These are phyloP conservation scores for Trichaptum fuscoviolaceum DNA, from an alignment of 768 basidiomycete species.

Conservation along the genomic window DNA sequence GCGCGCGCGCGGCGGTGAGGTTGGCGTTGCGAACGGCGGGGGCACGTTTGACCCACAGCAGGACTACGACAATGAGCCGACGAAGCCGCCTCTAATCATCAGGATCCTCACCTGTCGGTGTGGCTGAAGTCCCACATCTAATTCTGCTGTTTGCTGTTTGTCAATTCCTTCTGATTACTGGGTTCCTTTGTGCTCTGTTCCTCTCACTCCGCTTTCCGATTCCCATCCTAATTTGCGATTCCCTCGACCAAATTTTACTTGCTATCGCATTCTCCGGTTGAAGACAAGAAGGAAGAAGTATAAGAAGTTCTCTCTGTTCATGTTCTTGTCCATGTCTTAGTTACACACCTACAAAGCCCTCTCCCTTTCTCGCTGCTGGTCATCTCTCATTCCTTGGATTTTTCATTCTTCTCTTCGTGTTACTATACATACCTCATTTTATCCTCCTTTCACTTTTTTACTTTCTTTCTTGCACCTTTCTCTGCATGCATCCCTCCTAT, in stretches of 20 bases:
- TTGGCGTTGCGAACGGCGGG: slow-evolving; percentile 57
- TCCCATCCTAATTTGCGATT: not conserved
- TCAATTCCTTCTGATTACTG: not conserved
- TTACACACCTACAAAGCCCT: not conserved
- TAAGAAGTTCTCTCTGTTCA: not conserved
- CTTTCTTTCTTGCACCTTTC: too few relatives aligned
- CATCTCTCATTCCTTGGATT: slow-evolving; percentile 4
- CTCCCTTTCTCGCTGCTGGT: not conserved
- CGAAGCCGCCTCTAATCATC: slow-evolving; percentile 45
- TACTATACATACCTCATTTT: slow-evolving; percentile 4
- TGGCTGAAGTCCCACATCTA: slow-evolving; percentile 33
- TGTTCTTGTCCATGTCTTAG: not conserved
- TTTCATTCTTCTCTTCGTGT: slow-evolving; percentile 6
- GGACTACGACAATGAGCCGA: slow-evolving; percentile 46
- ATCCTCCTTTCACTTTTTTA: slow-evolving; percentile 15
- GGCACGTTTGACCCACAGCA: slow-evolving; percentile 50
- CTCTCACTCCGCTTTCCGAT: not conserved
- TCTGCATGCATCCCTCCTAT: slow-evolving; percentile 8
- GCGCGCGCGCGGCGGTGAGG: slow-evolving; percentile 64
- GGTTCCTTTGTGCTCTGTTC: not conserved
- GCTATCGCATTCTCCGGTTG: not conserved
- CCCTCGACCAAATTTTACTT: not conserved
- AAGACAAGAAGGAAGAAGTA: not conserved
- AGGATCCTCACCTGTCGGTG: slow-evolving; percentile 76
- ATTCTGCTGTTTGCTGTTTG: not conserved